Evolutionary conservation across 2,329 filamentous ascomycete species (phyloP).

Genomic region (Rutstroemia sp.): DNA sequence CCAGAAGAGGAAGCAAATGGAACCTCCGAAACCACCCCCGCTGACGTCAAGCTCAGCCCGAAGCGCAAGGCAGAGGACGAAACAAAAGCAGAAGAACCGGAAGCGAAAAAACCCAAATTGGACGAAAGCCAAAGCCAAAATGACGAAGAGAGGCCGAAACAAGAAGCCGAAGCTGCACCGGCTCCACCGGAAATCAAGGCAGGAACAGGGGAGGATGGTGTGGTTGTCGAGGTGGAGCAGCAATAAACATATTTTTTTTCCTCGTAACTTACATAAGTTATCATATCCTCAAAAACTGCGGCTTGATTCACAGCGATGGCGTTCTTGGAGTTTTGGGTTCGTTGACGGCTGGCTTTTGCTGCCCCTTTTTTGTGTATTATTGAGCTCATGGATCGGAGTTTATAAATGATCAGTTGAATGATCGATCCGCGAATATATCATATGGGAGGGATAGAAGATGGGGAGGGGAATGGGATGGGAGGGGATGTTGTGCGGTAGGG

Average conservation of each 20-base stretch:
- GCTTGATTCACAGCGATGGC: no score
- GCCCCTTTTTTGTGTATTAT: no score
- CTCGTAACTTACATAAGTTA: no score
- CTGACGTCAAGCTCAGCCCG: neutral
- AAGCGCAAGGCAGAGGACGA: slow-evolving; percentile 9
- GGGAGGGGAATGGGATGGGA: no score
- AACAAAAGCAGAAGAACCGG: neutral
- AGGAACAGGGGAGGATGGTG: neutral
- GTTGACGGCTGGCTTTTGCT: no score
- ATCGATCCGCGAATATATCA: no score
- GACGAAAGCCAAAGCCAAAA: neutral
- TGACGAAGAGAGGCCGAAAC: neutral
- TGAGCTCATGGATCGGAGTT: no score
- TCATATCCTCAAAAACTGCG: no score
- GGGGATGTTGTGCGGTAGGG: no score
- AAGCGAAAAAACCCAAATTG: slow-evolving; percentile 1
- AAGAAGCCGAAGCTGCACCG: neutral
- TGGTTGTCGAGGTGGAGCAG: neutral
- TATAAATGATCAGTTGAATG: no score
- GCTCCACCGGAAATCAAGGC: neutral
- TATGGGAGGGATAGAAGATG: no score
- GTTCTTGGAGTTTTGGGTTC: no score
- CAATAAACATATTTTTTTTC: neutral
- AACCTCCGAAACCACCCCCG: neutral
- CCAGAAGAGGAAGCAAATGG: slow-evolving; percentile 3